Conservation (phyloP, 2,329 filamentous ascomycete genomes). For the Stachybotrys echinatus region DNA sequence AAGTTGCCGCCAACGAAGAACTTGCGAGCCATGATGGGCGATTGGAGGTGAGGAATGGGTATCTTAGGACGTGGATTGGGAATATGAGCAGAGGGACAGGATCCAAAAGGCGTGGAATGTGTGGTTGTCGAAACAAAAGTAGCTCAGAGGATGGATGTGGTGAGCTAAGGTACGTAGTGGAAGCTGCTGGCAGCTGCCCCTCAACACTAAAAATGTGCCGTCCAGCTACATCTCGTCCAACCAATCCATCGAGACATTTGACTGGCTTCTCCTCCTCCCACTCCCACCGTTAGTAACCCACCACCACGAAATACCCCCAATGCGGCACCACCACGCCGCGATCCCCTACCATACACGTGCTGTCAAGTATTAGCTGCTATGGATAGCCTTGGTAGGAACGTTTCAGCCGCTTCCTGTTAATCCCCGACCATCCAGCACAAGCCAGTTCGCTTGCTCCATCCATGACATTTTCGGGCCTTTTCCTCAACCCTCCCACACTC, state of each 20-base stretch:
- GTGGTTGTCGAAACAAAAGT: background rate
- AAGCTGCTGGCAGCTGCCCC: background rate
- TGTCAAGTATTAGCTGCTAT: too few relatives aligned
- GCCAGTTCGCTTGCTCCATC: too few relatives aligned
- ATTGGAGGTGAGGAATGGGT: conserved; percentile 12
- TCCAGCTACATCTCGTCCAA: background rate
- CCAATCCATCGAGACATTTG: too few relatives aligned
- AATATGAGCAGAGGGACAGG: conserved; percentile 2
- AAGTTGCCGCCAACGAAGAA: conserved; percentile 99
- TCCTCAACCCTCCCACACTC: too few relatives aligned
- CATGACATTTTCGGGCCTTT: too few relatives aligned
- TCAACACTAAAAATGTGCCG: background rate
- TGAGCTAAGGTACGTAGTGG: too few relatives aligned
- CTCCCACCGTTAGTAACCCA: background rate
- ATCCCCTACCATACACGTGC: too few relatives aligned
- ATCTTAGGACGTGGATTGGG: conserved; percentile 2
- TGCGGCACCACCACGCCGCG: too few relatives aligned
- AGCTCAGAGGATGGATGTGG: background rate
- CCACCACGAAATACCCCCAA: background rate
- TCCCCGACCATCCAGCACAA: too few relatives aligned
- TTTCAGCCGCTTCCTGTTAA: too few relatives aligned
- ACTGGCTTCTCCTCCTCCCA: too few relatives aligned
- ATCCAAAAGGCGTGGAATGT: background rate
- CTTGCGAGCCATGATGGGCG: conserved; percentile 78
- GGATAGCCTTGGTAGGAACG: too few relatives aligned